Percentiles rank a stretch among this genome's conserved stretches.
Evolutionary conservation across 306 rosid genomes (phyloP).

Genomic region (Cucurbita moschata): DNA sequence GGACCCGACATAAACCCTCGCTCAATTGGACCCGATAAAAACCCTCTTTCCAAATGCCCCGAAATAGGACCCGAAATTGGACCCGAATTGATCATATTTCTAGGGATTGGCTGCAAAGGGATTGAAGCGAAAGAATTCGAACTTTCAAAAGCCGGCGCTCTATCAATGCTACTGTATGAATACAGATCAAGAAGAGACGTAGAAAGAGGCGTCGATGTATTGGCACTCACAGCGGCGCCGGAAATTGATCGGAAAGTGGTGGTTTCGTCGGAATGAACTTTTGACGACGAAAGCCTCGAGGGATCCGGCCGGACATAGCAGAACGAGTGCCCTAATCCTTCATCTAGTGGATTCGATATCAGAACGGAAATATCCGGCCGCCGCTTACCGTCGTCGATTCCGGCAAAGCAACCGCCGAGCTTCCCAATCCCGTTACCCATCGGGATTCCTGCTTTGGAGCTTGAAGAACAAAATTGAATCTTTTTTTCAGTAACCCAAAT

Average conservation of each 20-base stretch:
- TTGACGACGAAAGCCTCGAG: conserved; percentile 45
- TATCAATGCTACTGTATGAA: conserved; percentile 54
- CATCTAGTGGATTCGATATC: conserved; percentile 54
- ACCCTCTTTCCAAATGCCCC: conserved; percentile 80
- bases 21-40: conserved; percentile 89
- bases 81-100: conserved; percentile 40
- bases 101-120: conserved; percentile 86
- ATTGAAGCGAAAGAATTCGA: conserved; percentile 86
- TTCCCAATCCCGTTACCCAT: conserved; percentile 95
- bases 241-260: conserved; percentile 88
- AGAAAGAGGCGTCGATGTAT: conserved; percentile 86
- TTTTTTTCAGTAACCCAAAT: neutral
- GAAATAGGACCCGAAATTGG: conserved; percentile 51
- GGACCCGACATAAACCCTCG: conserved; percentile 98
- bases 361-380: conserved; percentile 39
- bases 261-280: conserved; percentile 86
- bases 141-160: conserved; percentile 90
- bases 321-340: conserved; percentile 85
- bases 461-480: neutral
- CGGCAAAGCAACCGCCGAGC: conserved; percentile 67
- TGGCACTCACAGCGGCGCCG: conserved; percentile 95
- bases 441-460: neutral
- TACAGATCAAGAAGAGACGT: conserved; percentile 63
- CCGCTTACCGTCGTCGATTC: conserved; percentile 23
- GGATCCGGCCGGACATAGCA: conserved; percentile 96